Percentiles rank a stretch among this genome's conserved stretches.
Evolutionary conservation across 441 rosid species (phyloP).

Genomic region (Breynia disticha): DNA sequence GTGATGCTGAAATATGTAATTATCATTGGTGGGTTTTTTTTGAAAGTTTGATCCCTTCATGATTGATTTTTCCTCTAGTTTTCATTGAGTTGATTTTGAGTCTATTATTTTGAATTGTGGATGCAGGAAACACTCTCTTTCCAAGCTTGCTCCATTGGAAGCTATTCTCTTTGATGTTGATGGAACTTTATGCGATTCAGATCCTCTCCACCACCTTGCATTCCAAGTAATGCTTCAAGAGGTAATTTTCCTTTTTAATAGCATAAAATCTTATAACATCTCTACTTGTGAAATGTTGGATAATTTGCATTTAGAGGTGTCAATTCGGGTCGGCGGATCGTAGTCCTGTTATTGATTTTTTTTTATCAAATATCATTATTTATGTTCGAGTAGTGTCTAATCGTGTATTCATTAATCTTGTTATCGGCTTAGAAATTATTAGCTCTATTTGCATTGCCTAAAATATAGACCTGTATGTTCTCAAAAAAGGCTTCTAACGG

Average conservation of each 20-base stretch:
- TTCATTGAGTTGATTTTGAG: not conserved
- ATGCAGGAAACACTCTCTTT: conserved; percentile 49
- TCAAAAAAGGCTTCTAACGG: not conserved
- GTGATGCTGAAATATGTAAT: too few species aligned
- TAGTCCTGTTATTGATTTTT: too few species aligned
- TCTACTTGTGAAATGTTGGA: not conserved
- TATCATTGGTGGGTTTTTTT: too few species aligned
- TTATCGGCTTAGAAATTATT: not conserved
- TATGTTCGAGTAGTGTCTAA: too few species aligned
- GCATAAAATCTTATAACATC: not conserved
- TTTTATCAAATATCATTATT: too few species aligned
- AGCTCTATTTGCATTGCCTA: not conserved
- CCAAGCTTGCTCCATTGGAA: conserved; percentile 63
- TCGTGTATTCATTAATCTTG: too few species aligned
- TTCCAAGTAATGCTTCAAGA: conserved; percentile 62
- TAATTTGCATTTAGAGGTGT: not conserved
- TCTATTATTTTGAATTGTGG: not conserved
- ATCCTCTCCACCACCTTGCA: conserved; percentile 67
- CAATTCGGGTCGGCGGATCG: not conserved
- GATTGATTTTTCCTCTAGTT: not conserved
- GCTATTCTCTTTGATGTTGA: conserved; percentile 85
- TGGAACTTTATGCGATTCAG: conserved; percentile 93
- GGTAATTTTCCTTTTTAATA: conserved; percentile 26
- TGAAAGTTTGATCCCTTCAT: too few species aligned
- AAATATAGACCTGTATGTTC: not conserved